Evolutionary conservation across 495 filamentous ascomycete species (phyloP), one percentile per base, ranked within the genome.

Genomic region (Penicillium antarcticum): DNA sequence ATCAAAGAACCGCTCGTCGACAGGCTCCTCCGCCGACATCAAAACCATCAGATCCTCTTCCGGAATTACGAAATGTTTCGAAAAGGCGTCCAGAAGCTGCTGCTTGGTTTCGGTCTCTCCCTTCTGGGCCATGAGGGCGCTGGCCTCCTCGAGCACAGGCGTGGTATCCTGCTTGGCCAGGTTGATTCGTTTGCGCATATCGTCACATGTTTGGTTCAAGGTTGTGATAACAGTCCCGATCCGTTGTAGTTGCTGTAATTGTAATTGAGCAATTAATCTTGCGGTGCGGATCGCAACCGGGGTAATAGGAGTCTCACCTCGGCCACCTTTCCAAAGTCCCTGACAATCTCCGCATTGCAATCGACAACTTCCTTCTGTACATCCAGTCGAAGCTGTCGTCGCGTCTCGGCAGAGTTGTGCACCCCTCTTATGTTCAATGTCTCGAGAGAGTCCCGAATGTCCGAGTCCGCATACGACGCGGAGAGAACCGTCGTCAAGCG

Each of bases 311-410:
- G 29, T 34, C 65, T 68, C 66, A 95, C 90, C 83, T 95, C 89
- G 37, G 92, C 90, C 35, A 99, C 91, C 55, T 85, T 80, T 21
- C 90, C 88, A 72, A 97, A 97, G 62, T 96, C 92, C 45, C 79
- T 73, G 42, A 99, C 84, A 49, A 99, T 89, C 49, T 91, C 86
- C 29, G 86, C 91, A 84, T 97, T 97, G 70, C 89, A 89, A 51
- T 92, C 83, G 39, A 97, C 89, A 29, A 97, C 87, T 66, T 97
- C 91, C 58, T 88, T 91, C 67, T 97, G 91, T 2, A 95, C 79
- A 68, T 96, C 87, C 1, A 95, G 70, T 26, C 91, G 81, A 11
- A 97, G 69, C 55, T 87, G 85, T 26, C 94, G 82, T 10, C 94
- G 79, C 16, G 87, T 87, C 53, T 95, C 89, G 7, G 87, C 74